These are phyloP conservation scores for Erysiphe pulchra DNA, from an alignment of 2,329 filamentous ascomycete genomes.

Conservation along the genomic window DNA sequence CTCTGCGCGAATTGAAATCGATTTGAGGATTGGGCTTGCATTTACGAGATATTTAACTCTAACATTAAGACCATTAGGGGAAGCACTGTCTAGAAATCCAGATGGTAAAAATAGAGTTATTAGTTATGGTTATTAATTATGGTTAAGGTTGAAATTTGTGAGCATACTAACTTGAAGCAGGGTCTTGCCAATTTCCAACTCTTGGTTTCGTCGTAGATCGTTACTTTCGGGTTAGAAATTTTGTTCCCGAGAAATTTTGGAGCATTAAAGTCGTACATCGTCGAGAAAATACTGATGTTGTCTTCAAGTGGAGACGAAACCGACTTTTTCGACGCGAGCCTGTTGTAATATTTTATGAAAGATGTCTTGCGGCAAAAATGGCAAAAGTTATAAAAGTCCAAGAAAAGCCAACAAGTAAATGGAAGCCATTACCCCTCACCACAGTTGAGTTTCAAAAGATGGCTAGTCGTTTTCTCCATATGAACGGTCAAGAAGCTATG, in stretches of 20 bases:
- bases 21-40: constrained; percentile 72
- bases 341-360: constrained; percentile 61
- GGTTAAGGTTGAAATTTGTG: background rate
- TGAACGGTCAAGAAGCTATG: constrained; percentile 84
- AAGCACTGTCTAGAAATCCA: constrained; percentile 29
- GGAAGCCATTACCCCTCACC: constrained; percentile 77
- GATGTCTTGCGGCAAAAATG: constrained; percentile 48
- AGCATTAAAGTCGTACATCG: constrained; percentile 61
- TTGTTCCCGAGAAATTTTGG: constrained; percentile 84
- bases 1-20: constrained; percentile 67
- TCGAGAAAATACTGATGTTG: constrained; percentile 53
- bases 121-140: constrained; percentile 44
- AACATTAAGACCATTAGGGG: constrained; percentile 47
- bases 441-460: constrained; percentile 95
- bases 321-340: constrained; percentile 72
- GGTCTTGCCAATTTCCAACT: constrained; percentile 88
- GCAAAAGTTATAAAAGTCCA: constrained; percentile 67
- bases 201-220: constrained; percentile 91
- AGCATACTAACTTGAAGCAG: constrained; percentile 13
- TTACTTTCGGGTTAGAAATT: constrained; percentile 83
- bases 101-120: constrained; percentile 21
- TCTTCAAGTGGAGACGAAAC: constrained; percentile 59
- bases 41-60: constrained; percentile 77
- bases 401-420: constrained; percentile 80
- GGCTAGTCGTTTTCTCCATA: constrained; percentile 65